A percentile compares a stretch with the other conserved stretches of the same genome.
Evolutionary conservation across 2,329 filamentous ascomycete species (phyloP).

Genomic region (Niveomyces coronatus): DNA sequence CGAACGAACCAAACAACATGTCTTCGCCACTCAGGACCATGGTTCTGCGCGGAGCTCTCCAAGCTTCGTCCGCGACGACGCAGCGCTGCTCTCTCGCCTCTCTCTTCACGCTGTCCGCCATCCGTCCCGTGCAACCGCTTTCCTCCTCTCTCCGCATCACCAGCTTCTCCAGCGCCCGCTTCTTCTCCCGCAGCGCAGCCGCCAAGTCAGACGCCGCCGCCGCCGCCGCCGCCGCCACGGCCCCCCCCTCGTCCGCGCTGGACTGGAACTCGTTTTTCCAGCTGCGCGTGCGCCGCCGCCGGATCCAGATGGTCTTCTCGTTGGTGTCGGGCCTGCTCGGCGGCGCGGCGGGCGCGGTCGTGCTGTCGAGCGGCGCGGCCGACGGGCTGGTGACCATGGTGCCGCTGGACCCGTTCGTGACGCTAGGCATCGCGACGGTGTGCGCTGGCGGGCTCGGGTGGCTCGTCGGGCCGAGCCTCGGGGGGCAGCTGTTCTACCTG

Average conservation of each 20-base stretch:
- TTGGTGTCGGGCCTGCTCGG: conserved; percentile 52
- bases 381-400: conserved; percentile 62
- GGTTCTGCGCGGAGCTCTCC: conserved; percentile 4
- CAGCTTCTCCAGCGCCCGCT: conserved; percentile 11
- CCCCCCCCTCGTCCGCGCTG: conserved; percentile 32
- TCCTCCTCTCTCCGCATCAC: conserved; percentile 10
- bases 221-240: conserved; percentile 18
- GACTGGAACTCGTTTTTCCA: conserved; percentile 92
- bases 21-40: conserved; percentile 8
- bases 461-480: conserved; percentile 75
- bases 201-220: conserved; percentile 18
- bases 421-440: conserved; percentile 70
- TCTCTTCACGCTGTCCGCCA: conserved; percentile 2
- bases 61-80: neutral
- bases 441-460: conserved; percentile 74
- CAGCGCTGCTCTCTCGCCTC: conserved; percentile 1
- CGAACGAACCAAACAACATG: conserved; percentile 1
- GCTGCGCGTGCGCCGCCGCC: conserved; percentile 74
- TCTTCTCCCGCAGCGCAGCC: conserved; percentile 13
- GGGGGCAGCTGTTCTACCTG: conserved; percentile 68
- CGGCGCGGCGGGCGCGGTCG: conserved; percentile 51
- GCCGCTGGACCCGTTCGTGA: conserved; percentile 79
- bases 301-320: conserved; percentile 73
- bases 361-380: conserved; percentile 60
- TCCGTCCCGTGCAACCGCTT: neutral